Base-by-base conservation (phyloP, 257 asterid genomes). In the Plantago ovata region DNA sequence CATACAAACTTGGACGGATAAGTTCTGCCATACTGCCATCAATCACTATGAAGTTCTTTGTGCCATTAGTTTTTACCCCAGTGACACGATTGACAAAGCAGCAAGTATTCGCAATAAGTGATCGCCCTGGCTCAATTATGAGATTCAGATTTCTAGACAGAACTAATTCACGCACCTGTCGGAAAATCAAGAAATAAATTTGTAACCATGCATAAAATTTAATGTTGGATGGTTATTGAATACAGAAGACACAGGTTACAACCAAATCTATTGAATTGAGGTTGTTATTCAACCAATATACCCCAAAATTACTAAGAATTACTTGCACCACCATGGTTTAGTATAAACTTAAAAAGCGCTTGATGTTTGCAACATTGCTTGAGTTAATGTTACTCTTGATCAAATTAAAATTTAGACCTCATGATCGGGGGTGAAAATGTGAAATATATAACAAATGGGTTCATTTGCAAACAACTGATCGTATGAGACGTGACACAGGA, bases 11-110 rank as follows among this genome's bases (percentile, higher is more conserved):
- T 20, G 98, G 98, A 23, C 96, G 94, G 64, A 92, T 92, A 56
- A 87, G 96, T 79, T 88, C 98, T 1, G 98, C 78, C 98, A 92
- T 92, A 73, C 98, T 92, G 43, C 98, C 98, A 77, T 92, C 98
- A 62, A 92, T 77, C 70, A 92, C 98, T 13, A 92, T 61, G 65
- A 88, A 92, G 45, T 88, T 85, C 63, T 92, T 92, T 1, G 93
- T 83, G 36, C 98, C 98, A 11, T 92, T 92, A 45, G 96, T 87
- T 71, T 92, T 92, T 28, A 92, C 96, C 62, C 98, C 98, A 42
- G 95, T 92, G 18, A 92, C 94, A 48, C 86, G 92, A 48, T 88
- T 92, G 51, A 88, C 89, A 16, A 92, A 78, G 80, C 98, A 92
- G 72, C 96, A 87, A 45, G 98, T 88, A 76, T 92, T 92, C 18